These are phyloP conservation scores for Chaetoceros tenuissimus DNA, from an alignment of 108 stramenopile species.

Conservation along the genomic window DNA sequence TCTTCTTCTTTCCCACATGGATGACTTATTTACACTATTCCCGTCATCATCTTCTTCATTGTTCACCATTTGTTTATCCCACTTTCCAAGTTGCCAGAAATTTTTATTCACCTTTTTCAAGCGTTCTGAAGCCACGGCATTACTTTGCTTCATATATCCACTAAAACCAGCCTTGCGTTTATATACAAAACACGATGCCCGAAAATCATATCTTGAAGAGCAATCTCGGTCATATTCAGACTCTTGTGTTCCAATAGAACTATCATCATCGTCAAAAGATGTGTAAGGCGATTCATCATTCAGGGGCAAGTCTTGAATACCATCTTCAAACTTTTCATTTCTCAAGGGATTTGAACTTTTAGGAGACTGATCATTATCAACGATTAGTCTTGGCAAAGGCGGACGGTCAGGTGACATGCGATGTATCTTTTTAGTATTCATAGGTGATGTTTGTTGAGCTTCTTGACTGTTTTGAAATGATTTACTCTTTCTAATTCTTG, in stretches of 20 bases:
- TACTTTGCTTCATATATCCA: slow-evolving; percentile 1
- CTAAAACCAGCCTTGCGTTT: not conserved
- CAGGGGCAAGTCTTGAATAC: too few species aligned
- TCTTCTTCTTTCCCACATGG: slow-evolving; percentile 58
- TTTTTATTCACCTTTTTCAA: not conserved
- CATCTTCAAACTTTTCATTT: too few species aligned
- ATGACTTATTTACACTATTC: not conserved
- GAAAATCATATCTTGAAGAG: not conserved
- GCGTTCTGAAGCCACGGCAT: not conserved
- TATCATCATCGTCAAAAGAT: not conserved
- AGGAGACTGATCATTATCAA: too few species aligned
- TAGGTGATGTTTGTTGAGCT: too few species aligned
- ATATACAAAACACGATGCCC: not conserved
- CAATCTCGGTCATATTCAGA: not conserved
- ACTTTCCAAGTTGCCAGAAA: not conserved
- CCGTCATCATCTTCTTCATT: not conserved
- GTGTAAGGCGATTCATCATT: too few species aligned
- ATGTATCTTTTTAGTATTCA: too few species aligned
- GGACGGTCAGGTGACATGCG: too few species aligned
- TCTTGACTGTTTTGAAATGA: too few species aligned
- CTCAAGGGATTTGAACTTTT: too few species aligned
- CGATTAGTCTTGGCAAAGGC: too few species aligned
- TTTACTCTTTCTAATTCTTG: too few species aligned
- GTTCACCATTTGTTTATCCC: not conserved
- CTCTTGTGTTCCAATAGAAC: not conserved